phyloP scores from a whole-genome alignment of 148 eudicot species.

The Camellia sinensis region DNA sequence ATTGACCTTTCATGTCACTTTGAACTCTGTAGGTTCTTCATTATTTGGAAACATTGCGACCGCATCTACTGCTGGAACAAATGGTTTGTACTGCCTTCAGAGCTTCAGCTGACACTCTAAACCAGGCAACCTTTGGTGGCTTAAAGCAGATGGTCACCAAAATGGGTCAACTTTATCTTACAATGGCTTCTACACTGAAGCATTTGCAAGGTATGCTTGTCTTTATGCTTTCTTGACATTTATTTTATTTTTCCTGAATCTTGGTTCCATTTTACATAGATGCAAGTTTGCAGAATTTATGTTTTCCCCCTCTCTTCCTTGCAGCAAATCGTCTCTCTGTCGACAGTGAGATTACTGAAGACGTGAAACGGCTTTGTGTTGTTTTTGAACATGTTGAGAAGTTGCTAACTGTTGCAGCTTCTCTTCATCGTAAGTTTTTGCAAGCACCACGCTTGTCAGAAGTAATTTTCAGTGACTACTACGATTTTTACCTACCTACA shows the following conservation, averaged over 20 bases:
- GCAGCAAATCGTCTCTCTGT: slow-evolving; percentile 53
- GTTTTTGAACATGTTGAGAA: slow-evolving; percentile 68
- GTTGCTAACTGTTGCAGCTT: slow-evolving; percentile 62
- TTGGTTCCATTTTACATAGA: slow-evolving; percentile 1
- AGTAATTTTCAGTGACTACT: slow-evolving; percentile 64
- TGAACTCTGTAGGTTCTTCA: slow-evolving; percentile 61
- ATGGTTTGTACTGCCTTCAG: slow-evolving; percentile 86
- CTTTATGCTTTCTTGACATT: background rate
- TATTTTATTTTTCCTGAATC: background rate
- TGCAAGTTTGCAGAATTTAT: background rate
- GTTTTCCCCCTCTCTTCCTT: background rate
- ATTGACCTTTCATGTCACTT: slow-evolving; percentile 14
- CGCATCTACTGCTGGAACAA: slow-evolving; percentile 88
- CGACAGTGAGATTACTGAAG: slow-evolving; percentile 53
- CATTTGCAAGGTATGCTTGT: slow-evolving; percentile 60
- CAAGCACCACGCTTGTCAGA: slow-evolving; percentile 60
- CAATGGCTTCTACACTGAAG: slow-evolving; percentile 63
- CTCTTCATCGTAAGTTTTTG: slow-evolving; percentile 77
- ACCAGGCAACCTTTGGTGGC: slow-evolving; percentile 64
- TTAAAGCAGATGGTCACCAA: slow-evolving; percentile 62
- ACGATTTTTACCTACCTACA: slow-evolving; percentile 54
- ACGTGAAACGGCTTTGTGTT: slow-evolving; percentile 58
- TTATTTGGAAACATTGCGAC: slow-evolving; percentile 88
- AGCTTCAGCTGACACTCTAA: slow-evolving; percentile 79
- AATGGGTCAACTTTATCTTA: slow-evolving; percentile 68